Percentiles rank a stretch among this genome's conserved stretches.
Evolutionary conservation across 2,329 filamentous ascomycete genomes (phyloP).

Genomic region (Penicillium sp.): DNA sequence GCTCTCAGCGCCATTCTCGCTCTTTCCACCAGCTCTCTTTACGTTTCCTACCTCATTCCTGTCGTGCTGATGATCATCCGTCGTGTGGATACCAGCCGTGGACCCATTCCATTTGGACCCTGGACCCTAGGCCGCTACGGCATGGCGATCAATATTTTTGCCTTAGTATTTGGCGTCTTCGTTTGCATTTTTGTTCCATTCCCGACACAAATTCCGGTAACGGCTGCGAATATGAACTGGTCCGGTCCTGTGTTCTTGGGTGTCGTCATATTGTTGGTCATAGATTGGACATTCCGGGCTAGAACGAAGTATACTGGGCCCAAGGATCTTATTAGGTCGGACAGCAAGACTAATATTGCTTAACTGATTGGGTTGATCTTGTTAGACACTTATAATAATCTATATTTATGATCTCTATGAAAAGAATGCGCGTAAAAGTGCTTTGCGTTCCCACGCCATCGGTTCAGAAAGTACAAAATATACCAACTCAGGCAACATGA

Average conservation of each 20-base stretch:
- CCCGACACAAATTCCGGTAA: conserved; percentile 35
- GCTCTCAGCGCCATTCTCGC: conserved; percentile 43
- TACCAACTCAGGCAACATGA: no score
- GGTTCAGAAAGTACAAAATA: no score
- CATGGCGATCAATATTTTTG: conserved; percentile 35
- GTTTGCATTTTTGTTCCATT: conserved; percentile 37
- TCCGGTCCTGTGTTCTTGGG: conserved; percentile 33
- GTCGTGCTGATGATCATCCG: conserved; percentile 36
- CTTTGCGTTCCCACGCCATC: no score
- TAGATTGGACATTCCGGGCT: conserved; percentile 14
- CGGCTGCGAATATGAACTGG: conserved; percentile 41
- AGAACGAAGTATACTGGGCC: conserved; percentile 11
- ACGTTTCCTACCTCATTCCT: conserved; percentile 42
- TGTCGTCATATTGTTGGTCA: conserved; percentile 9
- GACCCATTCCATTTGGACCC: conserved; percentile 22
- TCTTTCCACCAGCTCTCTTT: conserved; percentile 39
- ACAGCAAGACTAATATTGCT: neutral
- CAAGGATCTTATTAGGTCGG: conserved; percentile 5
- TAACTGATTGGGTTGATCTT: neutral
- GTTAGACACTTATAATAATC: neutral
- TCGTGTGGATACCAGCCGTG: conserved; percentile 24
- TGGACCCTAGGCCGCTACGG: conserved; percentile 32
- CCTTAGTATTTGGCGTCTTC: conserved; percentile 34
- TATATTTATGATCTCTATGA: neutral
- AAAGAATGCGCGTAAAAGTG: neutral